These are phyloP conservation scores for Diaporthe sp. DNA, from an alignment of 2,329 filamentous ascomycete genomes.

Conservation along the genomic window DNA sequence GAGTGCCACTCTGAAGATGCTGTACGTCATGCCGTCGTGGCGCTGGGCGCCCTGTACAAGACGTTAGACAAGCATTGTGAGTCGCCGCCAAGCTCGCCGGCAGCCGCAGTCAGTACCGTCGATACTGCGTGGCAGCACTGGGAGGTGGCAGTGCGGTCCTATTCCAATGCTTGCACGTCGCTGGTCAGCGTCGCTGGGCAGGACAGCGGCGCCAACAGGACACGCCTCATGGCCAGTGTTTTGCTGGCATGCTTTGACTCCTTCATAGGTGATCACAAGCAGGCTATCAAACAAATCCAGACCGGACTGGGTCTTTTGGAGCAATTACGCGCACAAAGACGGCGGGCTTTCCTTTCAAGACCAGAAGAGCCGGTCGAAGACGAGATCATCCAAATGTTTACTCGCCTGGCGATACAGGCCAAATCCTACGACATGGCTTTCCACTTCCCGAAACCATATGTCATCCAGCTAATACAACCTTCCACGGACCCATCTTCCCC, in stretches of 20 bases:
- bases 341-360: constrained; percentile 53
- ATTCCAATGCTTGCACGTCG: constrained; percentile 68
- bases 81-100: constrained; percentile 63
- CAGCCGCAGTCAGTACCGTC: constrained; percentile 47
- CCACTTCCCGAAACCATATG: constrained; percentile 73
- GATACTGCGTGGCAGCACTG: constrained; percentile 65
- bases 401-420: constrained; percentile 73
- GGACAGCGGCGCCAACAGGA: constrained; percentile 62
- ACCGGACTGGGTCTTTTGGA: constrained; percentile 69
- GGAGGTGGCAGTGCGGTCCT: constrained; percentile 72
- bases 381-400: constrained; percentile 74
- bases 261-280: constrained; percentile 73
- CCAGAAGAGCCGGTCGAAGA: constrained; percentile 66
- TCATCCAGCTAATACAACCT: constrained; percentile 65
- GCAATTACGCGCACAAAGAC: constrained; percentile 62
- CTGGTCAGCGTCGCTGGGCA: constrained; percentile 60
- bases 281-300: constrained; percentile 74
- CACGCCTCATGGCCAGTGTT: constrained; percentile 74
- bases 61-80: constrained; percentile 71
- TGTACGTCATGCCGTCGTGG: constrained; percentile 75
- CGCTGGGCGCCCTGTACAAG: constrained; percentile 76
- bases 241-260: constrained; percentile 78
- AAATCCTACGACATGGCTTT: constrained; percentile 79
- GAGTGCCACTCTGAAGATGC: constrained; percentile 73
- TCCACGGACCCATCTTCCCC: constrained; percentile 55